These are phyloP conservation scores for Hypoxylon rubiginosum DNA, from an alignment of 2,329 filamentous ascomycete species.

Conservation along the genomic window DNA sequence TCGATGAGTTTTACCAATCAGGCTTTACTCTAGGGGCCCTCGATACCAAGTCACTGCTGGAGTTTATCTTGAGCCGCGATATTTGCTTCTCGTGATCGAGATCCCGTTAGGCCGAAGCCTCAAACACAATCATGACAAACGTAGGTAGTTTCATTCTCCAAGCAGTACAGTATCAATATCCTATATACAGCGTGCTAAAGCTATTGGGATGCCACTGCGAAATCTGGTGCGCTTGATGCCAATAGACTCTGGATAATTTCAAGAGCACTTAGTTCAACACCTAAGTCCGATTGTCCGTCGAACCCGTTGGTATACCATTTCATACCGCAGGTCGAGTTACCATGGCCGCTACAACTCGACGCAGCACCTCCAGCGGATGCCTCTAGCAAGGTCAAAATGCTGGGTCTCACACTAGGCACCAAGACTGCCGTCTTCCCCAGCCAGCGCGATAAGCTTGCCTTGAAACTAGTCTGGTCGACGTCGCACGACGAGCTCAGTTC, in stretches of 20 bases:
- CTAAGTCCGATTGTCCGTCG: conserved; percentile 54
- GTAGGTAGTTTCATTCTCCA: not conserved
- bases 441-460: conserved; percentile 50
- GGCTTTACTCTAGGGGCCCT: not conserved
- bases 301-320: conserved; percentile 52
- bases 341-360: conserved; percentile 48
- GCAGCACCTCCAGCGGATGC: conserved; percentile 53
- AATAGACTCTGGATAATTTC: conserved; percentile 52
- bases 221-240: conserved; percentile 34
- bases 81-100: not conserved
- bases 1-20: not conserved
- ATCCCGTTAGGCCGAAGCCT: not conserved
- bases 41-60: not conserved
- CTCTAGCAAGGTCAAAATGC: conserved; percentile 49
- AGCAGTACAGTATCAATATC: not conserved
- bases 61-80: not conserved
- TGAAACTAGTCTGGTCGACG: conserved; percentile 53
- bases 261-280: conserved; percentile 53
- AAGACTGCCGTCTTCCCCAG: conserved; percentile 52
- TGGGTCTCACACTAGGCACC: conserved; percentile 50
- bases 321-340: conserved; percentile 51
- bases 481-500: conserved; percentile 57
- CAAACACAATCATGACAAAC: not conserved
- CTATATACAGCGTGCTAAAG: not conserved
- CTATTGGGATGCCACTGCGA: conserved; percentile 31